These are phyloP conservation scores for Aspergillus unguis DNA, from an alignment of 2,329 filamentous ascomycete genomes.

Conservation along the genomic window DNA sequence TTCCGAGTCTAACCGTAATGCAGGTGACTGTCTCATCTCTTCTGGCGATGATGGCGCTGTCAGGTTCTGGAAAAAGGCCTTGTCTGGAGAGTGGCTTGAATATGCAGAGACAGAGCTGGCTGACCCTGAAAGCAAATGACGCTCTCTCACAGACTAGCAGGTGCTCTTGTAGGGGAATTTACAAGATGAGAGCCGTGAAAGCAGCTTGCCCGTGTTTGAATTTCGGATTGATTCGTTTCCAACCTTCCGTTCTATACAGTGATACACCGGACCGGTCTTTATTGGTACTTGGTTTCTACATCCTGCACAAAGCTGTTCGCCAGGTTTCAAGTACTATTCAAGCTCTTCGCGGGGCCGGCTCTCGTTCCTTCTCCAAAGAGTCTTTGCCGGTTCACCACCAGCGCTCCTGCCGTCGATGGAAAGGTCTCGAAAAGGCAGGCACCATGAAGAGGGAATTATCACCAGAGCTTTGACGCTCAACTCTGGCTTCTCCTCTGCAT, in stretches of 20 bases:
- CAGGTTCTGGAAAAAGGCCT: conserved; percentile 44
- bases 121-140: conserved; percentile 23
- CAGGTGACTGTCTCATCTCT: conserved; percentile 44
- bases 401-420: neutral
- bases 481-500: neutral
- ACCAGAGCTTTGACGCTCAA: too few species aligned
- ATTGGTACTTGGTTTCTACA: too few species aligned
- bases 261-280: too few species aligned
- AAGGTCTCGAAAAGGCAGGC: neutral
- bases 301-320: too few species aligned
- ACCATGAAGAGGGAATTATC: neutral
- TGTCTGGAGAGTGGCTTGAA: conserved; percentile 45
- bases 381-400: too few species aligned
- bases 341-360: too few species aligned
- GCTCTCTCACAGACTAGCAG: neutral
- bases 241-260: too few species aligned
- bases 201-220: too few species aligned
- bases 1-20: conserved; percentile 1
- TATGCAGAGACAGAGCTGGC: conserved; percentile 43
- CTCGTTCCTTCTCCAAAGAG: neutral
- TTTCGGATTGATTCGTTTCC: too few species aligned
- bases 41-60: conserved; percentile 43
- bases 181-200: neutral
- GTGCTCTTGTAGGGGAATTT: neutral
- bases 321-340: too few species aligned